Conservation (phyloP, 108 stramenopile genomes). For the Pseudonitzschia multistriata region DNA sequence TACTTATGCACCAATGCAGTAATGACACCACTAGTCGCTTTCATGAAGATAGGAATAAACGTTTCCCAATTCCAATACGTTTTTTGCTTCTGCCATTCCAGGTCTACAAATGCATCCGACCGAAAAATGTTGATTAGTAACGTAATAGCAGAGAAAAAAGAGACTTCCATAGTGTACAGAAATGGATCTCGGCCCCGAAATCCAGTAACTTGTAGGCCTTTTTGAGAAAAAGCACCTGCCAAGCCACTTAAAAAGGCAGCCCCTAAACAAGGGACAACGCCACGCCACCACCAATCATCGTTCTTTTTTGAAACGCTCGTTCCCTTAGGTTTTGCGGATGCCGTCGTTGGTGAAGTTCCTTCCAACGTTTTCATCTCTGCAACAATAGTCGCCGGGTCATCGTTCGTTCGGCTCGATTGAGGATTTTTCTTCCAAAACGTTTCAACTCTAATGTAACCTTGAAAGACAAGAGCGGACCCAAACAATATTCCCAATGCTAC, state of each 20-base stretch:
- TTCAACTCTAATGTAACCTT: conserved; percentile 41
- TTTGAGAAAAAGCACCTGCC: conserved; percentile 85
- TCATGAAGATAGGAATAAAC: conserved; percentile 62
- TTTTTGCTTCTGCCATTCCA: conserved; percentile 8
- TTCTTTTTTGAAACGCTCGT: conserved; percentile 7
- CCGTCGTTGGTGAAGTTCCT: not conserved
- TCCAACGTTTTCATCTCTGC: not conserved
- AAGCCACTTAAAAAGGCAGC: conserved; percentile 82
- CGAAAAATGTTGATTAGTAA: conserved; percentile 40
- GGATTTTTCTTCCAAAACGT: conserved; percentile 28
- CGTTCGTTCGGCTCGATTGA: not conserved
- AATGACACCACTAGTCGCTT: conserved; percentile 82
- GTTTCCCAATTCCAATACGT: conserved; percentile 36
- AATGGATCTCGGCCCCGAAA: conserved; percentile 64
- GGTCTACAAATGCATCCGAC: not conserved
- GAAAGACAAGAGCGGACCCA: conserved; percentile 65
- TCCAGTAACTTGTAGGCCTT: conserved; percentile 66
- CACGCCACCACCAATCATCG: conserved; percentile 25
- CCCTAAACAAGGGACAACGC: conserved; percentile 64
- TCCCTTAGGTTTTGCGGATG: not conserved
- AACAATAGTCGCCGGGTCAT: not conserved
- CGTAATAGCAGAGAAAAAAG: conserved; percentile 44
- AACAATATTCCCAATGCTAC: conserved; percentile 73
- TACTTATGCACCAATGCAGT: conserved; percentile 89
- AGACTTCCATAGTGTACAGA: conserved; percentile 79